Base-by-base conservation (phyloP, 371 early-diverging fungal genomes). In the Conidiobolus incongruus region DNA sequence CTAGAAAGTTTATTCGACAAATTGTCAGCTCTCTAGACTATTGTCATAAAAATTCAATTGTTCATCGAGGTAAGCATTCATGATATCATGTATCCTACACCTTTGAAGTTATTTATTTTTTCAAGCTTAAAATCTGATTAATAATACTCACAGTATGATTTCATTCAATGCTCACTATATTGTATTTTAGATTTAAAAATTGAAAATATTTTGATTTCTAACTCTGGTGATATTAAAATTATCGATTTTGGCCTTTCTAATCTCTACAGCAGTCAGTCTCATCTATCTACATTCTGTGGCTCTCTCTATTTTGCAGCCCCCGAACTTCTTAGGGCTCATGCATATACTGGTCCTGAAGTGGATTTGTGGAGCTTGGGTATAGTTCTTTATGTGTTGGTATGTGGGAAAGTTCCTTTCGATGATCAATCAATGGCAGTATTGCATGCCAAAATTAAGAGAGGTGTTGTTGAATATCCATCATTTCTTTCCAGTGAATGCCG, bases 231-330 rank as follows among this genome's bases (percentile, higher is more conserved):
- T 44, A 77, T 85, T 58, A 85, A 88, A 54, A 74, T 89, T 31
- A 81, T 89, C 40, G 98, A 97, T 52, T 97, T 97, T 73, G 98
- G 98, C 1, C 66, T 97, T 24, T 79, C 88, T 11, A 93, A 92
- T 53, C 61, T 91, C 20, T 93, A 79, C 55, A 85, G 82, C 20
- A 75, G 77, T 29, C 68, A 72, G 33, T 68, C 68, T 7, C 71
- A 72, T 35, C 63, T 93, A 29, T 75, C 72, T 7, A 95, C 95
- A 0, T 92, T 86, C 51, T 95, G 93, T 52, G 95, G 98, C 13
- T 85, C 88, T 19, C 63, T 91, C 8, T 91, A 95, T 54, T 97
- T 93, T 76, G 95, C 93, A 16, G 91, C 95, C 2, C 98, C 98
- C 2, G 98, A 96, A 56, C 55, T 97, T 24, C 60, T 96, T 15